Conservation (phyloP, 1,139 yeast genomes). For the Debaryomyces nepalensis region DNA sequence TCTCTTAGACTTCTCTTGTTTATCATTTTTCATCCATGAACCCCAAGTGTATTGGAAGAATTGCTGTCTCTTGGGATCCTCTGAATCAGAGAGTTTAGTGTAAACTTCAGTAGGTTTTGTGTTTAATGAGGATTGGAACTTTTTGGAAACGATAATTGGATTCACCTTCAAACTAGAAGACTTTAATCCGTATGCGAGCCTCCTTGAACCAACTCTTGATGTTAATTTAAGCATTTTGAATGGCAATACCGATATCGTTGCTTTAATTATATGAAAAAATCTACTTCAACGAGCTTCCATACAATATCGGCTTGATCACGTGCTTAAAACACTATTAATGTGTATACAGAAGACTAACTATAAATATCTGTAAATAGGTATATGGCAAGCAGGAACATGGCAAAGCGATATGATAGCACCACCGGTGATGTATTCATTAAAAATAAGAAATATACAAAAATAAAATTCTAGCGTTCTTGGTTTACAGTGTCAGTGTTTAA, state of each 20-base stretch:
- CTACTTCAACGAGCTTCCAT: neutral
- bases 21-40: conserved; percentile 85
- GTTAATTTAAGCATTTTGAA: conserved; percentile 6
- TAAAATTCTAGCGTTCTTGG: neutral
- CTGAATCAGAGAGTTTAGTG: conserved; percentile 61
- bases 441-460: neutral
- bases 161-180: conserved; percentile 1
- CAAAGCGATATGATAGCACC: too few species aligned
- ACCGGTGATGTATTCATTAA: neutral
- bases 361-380: neutral
- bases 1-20: conserved; percentile 71
- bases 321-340: too few species aligned
- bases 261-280: neutral
- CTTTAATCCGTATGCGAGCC: neutral
- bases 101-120: conserved; percentile 40
- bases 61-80: conserved; percentile 71
- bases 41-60: conserved; percentile 95
- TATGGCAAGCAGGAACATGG: neutral
- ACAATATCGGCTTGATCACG: neutral
- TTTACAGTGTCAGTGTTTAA: conserved; percentile 23
- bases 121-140: conserved; percentile 20
- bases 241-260: neutral
- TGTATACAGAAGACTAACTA: neutral
- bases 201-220: conserved; percentile 2
- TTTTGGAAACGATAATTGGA: conserved; percentile 8